Evolutionary conservation across 129 eudicot genomes (phyloP).

Genomic region (Mikania micrantha): DNA sequence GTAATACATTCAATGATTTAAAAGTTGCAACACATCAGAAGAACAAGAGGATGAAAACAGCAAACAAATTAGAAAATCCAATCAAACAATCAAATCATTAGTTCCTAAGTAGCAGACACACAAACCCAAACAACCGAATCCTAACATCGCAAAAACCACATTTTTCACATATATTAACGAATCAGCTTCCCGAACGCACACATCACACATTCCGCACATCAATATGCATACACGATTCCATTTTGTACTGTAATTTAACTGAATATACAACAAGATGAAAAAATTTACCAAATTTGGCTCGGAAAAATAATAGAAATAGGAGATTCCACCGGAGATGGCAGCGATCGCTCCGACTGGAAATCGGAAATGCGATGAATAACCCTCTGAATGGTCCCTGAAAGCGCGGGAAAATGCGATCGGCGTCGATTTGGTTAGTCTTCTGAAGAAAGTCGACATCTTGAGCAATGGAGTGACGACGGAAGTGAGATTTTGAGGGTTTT

Average conservation of each 20-base stretch:
- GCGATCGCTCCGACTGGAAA: conserved; percentile 75
- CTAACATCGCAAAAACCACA: background rate
- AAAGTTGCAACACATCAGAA: background rate
- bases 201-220: conserved; percentile 11
- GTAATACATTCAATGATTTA: too few species aligned
- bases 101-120: conserved; percentile 3
- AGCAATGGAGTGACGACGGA: background rate
- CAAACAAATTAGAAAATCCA: conserved; percentile 38
- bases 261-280: background rate
- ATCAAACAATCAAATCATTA: background rate
- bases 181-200: background rate
- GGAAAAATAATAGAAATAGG: conserved; percentile 49
- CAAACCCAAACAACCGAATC: conserved; percentile 4
- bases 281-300: conserved; percentile 62
- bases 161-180: background rate
- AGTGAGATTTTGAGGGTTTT: conserved; percentile 24
- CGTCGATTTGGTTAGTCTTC: conserved; percentile 44
- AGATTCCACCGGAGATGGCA: conserved; percentile 79
- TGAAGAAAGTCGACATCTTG: conserved; percentile 61
- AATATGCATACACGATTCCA: background rate
- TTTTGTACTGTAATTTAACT: background rate
- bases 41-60: background rate
- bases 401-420: too few species aligned
- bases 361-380: conserved; percentile 32
- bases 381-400: too few species aligned